These are phyloP conservation scores for Irpex rosettiformis DNA, from an alignment of 1,284 basidiomycete genomes.

Conservation along the genomic window DNA sequence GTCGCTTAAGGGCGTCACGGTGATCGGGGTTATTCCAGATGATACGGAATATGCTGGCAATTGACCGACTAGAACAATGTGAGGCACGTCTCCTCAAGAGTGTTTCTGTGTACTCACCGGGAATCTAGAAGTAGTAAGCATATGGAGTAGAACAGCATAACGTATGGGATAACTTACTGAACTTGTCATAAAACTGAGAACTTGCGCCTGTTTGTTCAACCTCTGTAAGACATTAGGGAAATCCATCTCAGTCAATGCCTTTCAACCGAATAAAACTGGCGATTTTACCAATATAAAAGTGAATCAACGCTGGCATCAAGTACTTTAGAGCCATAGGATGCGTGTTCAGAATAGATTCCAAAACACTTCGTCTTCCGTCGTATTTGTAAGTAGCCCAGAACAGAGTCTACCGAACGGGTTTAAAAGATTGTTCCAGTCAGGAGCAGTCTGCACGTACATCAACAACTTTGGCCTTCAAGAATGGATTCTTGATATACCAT, in stretches of 20 bases:
- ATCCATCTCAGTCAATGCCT: background rate
- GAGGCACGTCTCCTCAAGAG: background rate
- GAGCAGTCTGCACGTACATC: constrained; percentile 51
- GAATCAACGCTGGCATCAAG: constrained; percentile 89
- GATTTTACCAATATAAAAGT: constrained; percentile 88
- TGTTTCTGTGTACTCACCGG: constrained; percentile 32
- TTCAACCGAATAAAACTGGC: background rate
- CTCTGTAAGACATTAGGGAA: constrained; percentile 46
- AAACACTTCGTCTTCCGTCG: constrained; percentile 72
- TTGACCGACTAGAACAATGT: constrained; percentile 59
- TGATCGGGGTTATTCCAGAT: constrained; percentile 90
- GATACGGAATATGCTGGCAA: constrained; percentile 80
- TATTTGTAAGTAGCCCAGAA: constrained; percentile 82
- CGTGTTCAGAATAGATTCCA: constrained; percentile 81
- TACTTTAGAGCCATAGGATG: constrained; percentile 85
- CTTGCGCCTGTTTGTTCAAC: constrained; percentile 97
- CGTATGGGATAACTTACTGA: constrained; percentile 58
- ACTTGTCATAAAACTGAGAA: constrained; percentile 98
- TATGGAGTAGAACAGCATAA: constrained; percentile 14
- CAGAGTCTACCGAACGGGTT: constrained; percentile 57
- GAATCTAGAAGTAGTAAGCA: constrained; percentile 43
- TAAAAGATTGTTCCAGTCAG: background rate
- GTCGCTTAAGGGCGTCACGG: constrained; percentile 76
- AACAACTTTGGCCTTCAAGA: constrained; percentile 96
- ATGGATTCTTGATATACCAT: constrained; percentile 98